Evolutionary conservation across 306 rosid species (phyloP).

Genomic region (Vachellia pachyceras): DNA sequence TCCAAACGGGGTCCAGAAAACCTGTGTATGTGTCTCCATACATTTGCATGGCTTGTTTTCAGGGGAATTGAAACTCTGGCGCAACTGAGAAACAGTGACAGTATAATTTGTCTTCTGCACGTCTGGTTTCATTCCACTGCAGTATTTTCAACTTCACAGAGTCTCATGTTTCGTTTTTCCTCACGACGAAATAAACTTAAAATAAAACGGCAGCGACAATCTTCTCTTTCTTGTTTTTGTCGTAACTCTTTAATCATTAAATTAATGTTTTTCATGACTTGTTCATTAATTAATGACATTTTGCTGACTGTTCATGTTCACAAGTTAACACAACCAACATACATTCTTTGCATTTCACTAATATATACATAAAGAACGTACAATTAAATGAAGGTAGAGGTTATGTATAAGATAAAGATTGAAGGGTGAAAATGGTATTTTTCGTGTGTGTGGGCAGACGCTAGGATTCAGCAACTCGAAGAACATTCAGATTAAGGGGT

Average conservation of each 20-base stretch:
- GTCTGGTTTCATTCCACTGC: background rate
- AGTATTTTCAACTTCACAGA: background rate
- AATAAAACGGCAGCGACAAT: background rate
- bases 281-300: background rate
- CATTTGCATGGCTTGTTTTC: background rate
- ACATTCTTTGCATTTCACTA: background rate
- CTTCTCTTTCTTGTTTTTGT: too few species aligned
- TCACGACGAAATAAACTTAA: background rate
- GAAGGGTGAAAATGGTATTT: background rate
- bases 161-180: background rate
- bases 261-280: too few species aligned
- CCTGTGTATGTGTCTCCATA: background rate
- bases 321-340: background rate
- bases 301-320: background rate
- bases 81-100: background rate
- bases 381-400: background rate
- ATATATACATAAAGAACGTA: background rate
- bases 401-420: too few species aligned
- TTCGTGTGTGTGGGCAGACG: slow-evolving; percentile 36
- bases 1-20: slow-evolving; percentile 17
- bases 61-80: background rate
- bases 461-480: slow-evolving; percentile 49
- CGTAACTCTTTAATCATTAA: too few species aligned
- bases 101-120: background rate
- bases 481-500: slow-evolving; percentile 44